These are phyloP conservation scores for Neonectria coccinea DNA, from an alignment of 2,329 filamentous ascomycete genomes.

Conservation along the genomic window DNA sequence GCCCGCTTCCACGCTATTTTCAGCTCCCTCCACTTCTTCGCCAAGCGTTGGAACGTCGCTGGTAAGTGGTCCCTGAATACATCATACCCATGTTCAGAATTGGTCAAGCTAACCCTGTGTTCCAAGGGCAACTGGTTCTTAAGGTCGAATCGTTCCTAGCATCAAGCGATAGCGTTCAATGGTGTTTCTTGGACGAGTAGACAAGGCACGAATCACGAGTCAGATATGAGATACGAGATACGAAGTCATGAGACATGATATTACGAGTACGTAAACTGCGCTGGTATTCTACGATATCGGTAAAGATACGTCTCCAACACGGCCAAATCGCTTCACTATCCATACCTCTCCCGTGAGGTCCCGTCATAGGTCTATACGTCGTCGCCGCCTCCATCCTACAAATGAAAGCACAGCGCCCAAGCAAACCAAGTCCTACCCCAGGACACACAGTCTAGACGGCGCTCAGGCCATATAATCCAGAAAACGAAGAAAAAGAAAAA, in stretches of 20 bases:
- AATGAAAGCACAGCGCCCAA: constrained; percentile 4
- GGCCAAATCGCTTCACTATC: constrained; percentile 16
- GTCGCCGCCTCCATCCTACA: constrained; percentile 8
- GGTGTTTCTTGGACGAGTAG: constrained; percentile 41
- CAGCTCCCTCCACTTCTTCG: constrained; percentile 50
- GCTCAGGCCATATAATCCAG: constrained; percentile 2
- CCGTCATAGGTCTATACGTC: constrained; percentile 10
- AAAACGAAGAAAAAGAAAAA: not conserved
- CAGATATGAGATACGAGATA: constrained; percentile 13
- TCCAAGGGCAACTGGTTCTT: constrained; percentile 44
- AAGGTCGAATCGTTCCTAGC: constrained; percentile 46
- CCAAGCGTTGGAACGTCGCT: constrained; percentile 51
- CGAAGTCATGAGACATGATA: constrained; percentile 18
- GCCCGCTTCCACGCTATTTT: constrained; percentile 50
- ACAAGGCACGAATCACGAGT: not conserved
- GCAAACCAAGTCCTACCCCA: not conserved
- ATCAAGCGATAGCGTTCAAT: constrained; percentile 39
- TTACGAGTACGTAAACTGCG: constrained; percentile 11
- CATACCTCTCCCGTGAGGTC: constrained; percentile 6
- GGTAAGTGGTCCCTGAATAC: constrained; percentile 38
- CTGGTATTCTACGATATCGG: constrained; percentile 16
- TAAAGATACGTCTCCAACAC: constrained; percentile 15
- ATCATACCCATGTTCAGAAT: not conserved
- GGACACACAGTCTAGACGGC: constrained; percentile 13
- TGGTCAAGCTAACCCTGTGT: constrained; percentile 25